Conservation (phyloP, 2,329 filamentous ascomycete genomes). For the Capronia coronata region DNA sequence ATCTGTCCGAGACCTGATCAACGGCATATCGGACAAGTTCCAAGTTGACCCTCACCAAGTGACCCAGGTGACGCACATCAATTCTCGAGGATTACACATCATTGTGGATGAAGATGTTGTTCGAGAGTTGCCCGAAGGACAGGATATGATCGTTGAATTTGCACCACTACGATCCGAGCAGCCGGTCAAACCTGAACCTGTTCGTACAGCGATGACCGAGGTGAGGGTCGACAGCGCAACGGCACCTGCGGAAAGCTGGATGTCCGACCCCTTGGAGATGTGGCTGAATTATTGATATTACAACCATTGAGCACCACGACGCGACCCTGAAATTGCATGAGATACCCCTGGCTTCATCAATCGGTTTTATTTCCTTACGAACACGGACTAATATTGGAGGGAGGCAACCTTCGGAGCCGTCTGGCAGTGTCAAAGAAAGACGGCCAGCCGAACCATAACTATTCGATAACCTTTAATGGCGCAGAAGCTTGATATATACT, state of each 20-base stretch:
- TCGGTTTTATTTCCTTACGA: slow-evolving; percentile 16
- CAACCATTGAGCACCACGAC: slow-evolving; percentile 2
- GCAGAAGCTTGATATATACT: slow-evolving; percentile 6
- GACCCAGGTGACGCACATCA: slow-evolving; percentile 63
- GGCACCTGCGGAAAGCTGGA: slow-evolving; percentile 16
- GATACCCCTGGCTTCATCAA: slow-evolving; percentile 15
- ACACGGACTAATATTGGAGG: slow-evolving; percentile 18
- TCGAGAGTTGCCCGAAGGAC: slow-evolving; percentile 74
- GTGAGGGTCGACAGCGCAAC: slow-evolving; percentile 26
- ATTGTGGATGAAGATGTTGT: slow-evolving; percentile 89
- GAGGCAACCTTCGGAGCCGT: slow-evolving; percentile 15
- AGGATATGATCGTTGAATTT: slow-evolving; percentile 73
- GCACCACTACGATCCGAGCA: slow-evolving; percentile 52
- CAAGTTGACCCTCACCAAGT: slow-evolving; percentile 67
- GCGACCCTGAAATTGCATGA: slow-evolving; percentile 21
- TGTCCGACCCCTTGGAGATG: slow-evolving; percentile 28
- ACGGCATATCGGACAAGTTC: slow-evolving; percentile 70
- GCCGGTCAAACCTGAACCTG: slow-evolving; percentile 23
- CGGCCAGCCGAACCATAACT: neutral
- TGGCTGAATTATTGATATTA: slow-evolving; percentile 28
- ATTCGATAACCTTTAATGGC: slow-evolving; percentile 20
- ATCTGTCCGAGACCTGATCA: slow-evolving; percentile 66
- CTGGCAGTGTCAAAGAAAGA: slow-evolving; percentile 1
- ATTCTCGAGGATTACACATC: slow-evolving; percentile 69
- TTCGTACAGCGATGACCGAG: slow-evolving; percentile 9